Conservation (phyloP, 139 green algal genomes). For the Desmodesmus armatus region DNA sequence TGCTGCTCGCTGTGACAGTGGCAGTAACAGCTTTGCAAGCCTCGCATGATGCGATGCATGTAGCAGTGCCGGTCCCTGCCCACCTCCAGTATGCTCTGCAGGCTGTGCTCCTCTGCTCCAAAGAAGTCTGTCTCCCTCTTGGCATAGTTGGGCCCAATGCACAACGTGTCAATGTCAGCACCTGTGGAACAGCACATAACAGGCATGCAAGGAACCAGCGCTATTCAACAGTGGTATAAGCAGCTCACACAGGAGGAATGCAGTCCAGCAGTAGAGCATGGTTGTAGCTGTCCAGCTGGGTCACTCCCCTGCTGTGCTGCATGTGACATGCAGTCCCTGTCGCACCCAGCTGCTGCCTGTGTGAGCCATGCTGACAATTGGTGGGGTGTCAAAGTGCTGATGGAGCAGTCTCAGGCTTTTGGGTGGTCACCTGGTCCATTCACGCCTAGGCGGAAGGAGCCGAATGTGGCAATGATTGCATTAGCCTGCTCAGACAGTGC, state of each 20-base stretch:
- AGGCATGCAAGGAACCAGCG: background rate
- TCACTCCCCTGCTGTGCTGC: background rate
- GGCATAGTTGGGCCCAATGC: conserved; percentile 86
- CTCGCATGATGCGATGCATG: too few species aligned
- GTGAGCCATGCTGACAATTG: too few species aligned
- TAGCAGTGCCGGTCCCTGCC: too few species aligned
- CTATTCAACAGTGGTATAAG: background rate
- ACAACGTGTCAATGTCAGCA: conserved; percentile 97
- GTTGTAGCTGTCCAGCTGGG: background rate
- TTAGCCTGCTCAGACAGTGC: conserved; percentile 74
- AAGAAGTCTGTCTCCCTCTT: conserved; percentile 94
- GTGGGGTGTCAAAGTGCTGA: too few species aligned
- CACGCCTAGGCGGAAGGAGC: conserved; percentile 94
- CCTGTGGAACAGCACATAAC: conserved; percentile 59
- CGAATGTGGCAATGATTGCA: conserved; percentile 94
- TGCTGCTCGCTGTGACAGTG: too few species aligned
- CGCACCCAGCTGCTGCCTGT: too few species aligned
- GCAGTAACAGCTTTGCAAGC: too few species aligned
- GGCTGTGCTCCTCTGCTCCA: conserved; percentile 74
- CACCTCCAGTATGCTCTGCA: conserved; percentile 73
- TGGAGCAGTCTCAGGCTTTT: too few species aligned
- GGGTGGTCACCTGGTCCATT: conserved; percentile 92
- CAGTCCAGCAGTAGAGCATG: background rate
- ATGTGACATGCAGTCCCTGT: too few species aligned
- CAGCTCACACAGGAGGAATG: background rate